Conservation (phyloP, 2,329 filamentous ascomycete genomes). For the Zymoseptoria pseudotritici region DNA sequence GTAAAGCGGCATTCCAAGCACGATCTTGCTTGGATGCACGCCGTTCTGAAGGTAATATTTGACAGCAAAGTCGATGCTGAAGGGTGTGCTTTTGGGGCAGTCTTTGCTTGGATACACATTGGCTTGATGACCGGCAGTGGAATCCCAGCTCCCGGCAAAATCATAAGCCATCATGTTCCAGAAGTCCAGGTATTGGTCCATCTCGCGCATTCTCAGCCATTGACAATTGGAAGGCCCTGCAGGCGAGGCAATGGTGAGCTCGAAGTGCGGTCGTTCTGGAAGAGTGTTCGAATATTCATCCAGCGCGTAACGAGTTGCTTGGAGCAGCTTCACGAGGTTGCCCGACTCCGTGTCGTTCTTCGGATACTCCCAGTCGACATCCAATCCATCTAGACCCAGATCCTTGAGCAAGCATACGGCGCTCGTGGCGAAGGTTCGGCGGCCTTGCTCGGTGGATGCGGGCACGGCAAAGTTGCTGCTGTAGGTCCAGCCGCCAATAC, state of each 20-base stretch:
- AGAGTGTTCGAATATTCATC: slow-evolving; percentile 35
- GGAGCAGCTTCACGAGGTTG: slow-evolving; percentile 35
- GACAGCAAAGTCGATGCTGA: slow-evolving; percentile 65
- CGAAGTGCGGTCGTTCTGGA: slow-evolving; percentile 32
- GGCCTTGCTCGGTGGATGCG: slow-evolving; percentile 53
- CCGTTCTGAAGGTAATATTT: slow-evolving; percentile 57
- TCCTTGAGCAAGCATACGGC: slow-evolving; percentile 71
- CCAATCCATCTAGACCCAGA: slow-evolving; percentile 58
- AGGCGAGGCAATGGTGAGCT: slow-evolving; percentile 40
- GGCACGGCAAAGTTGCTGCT: slow-evolving; percentile 69
- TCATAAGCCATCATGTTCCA: slow-evolving; percentile 48
- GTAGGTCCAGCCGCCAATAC: slow-evolving; percentile 76
- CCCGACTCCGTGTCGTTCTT: slow-evolving; percentile 33
- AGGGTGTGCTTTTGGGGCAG: slow-evolving; percentile 64
- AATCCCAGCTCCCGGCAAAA: slow-evolving; percentile 71
- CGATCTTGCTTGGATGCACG: slow-evolving; percentile 64
- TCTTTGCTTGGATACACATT: slow-evolving; percentile 59
- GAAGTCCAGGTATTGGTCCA: slow-evolving; percentile 41
- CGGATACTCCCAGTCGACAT: slow-evolving; percentile 46
- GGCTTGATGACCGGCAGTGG: slow-evolving; percentile 64
- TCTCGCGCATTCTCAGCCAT: slow-evolving; percentile 34
- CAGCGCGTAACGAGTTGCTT: slow-evolving; percentile 32
- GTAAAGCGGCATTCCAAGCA: slow-evolving; percentile 88
- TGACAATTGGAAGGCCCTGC: slow-evolving; percentile 37
- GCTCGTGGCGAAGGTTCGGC: slow-evolving; percentile 59